Conservation (phyloP, 2,329 filamentous ascomycete species). For the Apiospora rasikravindrae region DNA sequence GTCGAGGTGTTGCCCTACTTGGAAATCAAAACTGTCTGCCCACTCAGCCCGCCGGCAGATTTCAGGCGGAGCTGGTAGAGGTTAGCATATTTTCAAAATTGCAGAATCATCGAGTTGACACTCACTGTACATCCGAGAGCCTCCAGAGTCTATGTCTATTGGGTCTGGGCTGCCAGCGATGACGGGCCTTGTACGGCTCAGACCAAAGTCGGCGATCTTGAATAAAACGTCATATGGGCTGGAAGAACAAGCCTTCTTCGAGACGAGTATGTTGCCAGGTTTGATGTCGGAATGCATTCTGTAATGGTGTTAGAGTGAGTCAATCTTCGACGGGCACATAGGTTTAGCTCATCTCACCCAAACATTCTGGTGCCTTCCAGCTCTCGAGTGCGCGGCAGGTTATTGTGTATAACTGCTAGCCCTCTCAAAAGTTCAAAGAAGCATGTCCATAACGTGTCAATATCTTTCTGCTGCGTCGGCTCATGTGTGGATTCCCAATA, state of each 20-base stretch:
- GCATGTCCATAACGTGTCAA: neutral
- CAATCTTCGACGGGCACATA: too few species aligned
- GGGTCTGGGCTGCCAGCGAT: neutral
- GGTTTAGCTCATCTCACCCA: neutral
- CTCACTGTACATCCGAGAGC: neutral
- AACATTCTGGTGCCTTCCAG: neutral
- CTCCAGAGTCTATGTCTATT: neutral
- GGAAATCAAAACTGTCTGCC: neutral
- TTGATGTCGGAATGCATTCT: neutral
- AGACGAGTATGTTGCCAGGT: neutral
- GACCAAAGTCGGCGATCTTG: neutral
- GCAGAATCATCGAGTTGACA: neutral
- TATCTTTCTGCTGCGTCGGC: neutral
- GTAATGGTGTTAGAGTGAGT: neutral
- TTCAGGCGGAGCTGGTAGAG: neutral
- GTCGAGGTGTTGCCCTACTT: neutral
- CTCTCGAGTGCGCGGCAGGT: neutral
- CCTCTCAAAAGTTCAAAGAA: neutral
- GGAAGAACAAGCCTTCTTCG: neutral
- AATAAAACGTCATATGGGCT: neutral
- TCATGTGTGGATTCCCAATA: neutral
- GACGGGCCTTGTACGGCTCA: neutral
- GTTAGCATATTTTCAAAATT: neutral
- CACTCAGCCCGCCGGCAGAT: neutral
- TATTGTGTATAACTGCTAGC: neutral